Base-by-base conservation (phyloP, 495 filamentous ascomycete species). In the Hypomontagnella monticulosa region DNA sequence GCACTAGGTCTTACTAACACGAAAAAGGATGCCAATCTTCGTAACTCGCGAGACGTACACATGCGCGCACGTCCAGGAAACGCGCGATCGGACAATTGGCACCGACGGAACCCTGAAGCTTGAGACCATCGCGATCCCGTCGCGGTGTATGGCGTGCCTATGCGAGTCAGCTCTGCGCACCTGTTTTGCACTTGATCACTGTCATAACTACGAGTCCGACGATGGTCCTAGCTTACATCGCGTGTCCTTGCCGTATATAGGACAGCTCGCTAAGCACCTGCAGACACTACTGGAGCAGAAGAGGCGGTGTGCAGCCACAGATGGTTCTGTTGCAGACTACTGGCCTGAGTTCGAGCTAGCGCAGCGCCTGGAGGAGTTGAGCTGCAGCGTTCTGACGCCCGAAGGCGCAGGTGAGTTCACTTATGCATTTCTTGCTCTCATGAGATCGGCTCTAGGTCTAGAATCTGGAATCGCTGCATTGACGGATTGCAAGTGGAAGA, bases 331-430 rank as follows among this genome's bases (percentile, higher is more conserved):
- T n/a, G 34, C n/a, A 9, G 32, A 11, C 16, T 32, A 41, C 11
- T n/a, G 9, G 5, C 6, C 23, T 9, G 55, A 42, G 40, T 37
- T 34, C 9, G 37, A 42, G 44, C 32, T 20, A 30, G 9, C n/a
- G 33, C 11, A 18, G 15, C 36, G 49, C 32, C 10, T 32, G 12
- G 44, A 60, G 49, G 56, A 50, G 43, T 50, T 59, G 32, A 34
- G 15, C 10, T 41, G 19, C 10, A 53, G 16, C 10, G 23, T 38
- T 16, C 14, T 65, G 23, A 41, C 30, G 37, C 43, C 56, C 8
- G 32, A 9, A 41, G 27, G 37, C 30, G n/a, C 32, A 60, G 49
- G 63, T 59, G 62, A 66, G 62, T 66, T 60, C 34, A 36, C 23
- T 3, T 12, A 14, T 54, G 19, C 38, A n/a, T 37, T 60, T 16